Percentiles rank a stretch among this genome's conserved stretches.
Evolutionary conservation across 129 eudicot genomes (phyloP).

Genomic region (Centrapalus pauciflorus): DNA sequence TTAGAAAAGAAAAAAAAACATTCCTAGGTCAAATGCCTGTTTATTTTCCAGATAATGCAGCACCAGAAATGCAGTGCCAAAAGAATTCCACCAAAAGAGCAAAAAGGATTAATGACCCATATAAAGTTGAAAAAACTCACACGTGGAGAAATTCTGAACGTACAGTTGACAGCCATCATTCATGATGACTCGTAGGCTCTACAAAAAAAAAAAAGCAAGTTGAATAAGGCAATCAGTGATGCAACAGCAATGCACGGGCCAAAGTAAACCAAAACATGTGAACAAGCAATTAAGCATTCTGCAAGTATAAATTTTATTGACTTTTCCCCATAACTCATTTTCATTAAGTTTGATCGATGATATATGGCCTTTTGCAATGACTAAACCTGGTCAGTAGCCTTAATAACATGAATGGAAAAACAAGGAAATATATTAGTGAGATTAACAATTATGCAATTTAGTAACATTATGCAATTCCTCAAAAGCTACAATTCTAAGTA

Average conservation of each 20-base stretch:
- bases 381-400: not conserved
- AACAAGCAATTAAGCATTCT: not conserved
- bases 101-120: not conserved
- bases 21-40: not conserved
- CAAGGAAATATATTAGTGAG: not conserved
- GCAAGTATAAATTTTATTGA: not conserved
- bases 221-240: slow-evolving; percentile 1
- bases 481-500: too few relatives aligned
- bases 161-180: slow-evolving; percentile 81
- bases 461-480: too few relatives aligned
- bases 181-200: slow-evolving; percentile 97
- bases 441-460: not conserved
- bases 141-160: slow-evolving; percentile 84
- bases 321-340: slow-evolving; percentile 2
- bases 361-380: not conserved
- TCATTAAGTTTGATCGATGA: not conserved
- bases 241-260: not conserved
- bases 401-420: not conserved
- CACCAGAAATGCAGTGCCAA: not conserved
- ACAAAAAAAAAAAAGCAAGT: slow-evolving; percentile 21
- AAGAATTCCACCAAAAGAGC: not conserved
- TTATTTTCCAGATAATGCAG: slow-evolving; percentile 1
- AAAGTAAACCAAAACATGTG: not conserved
- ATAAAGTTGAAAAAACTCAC: slow-evolving; percentile 44
- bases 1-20: not conserved